Base-by-base conservation (phyloP, 805 yeast species). In the Pichia rugopelliculosa region DNA sequence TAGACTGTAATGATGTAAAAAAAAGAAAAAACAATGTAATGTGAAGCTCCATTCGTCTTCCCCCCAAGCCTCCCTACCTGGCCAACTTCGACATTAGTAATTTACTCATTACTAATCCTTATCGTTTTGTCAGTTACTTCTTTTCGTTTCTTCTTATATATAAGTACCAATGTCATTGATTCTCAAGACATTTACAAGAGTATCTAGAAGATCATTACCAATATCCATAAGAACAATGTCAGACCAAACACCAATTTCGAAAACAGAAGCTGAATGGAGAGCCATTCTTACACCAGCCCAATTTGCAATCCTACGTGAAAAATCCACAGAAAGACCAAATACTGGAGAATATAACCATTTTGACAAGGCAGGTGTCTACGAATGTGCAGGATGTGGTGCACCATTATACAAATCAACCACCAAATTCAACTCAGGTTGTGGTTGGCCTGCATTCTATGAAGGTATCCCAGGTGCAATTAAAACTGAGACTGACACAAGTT, bases 401-500 rank as follows among this genome's bases (percentile, higher is more conserved):
- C 96, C 96, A 12, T 68, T 93, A 26, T 93, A 93, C 65, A 75
- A 75, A 51, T 81, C 96, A 25, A 70, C 74, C 27, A 76, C 96
- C 4, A 91, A 93, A 65, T 93, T 93, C 58, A 82, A 84, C 49
- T 79, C 96, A 12, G 88, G 88, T 46, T 93, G 99, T 65, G 99
- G 99, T 3, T 93, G 99, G 99, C 99, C 99, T 1, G 90, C 96
- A 0, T 93, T 93, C 65, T 91, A 83, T 64, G 84, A 87, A 49
- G 96, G 95, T 1, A 70, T 87, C 36, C 95, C 96, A 0, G 90
- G 89, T 0, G 74, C 96, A 6, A 74, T 93, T 36, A 73, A 65
- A 20, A 71, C 83, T 12, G 66, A 75, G 49, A 73, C 70, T 18
- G 99, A 93, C 64, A 58, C 48, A 0, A 65, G 82, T 8, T 66